These are phyloP conservation scores for Pseudogymnoascus sp. DNA, from an alignment of 2,329 filamentous ascomycete species.

Conservation along the genomic window DNA sequence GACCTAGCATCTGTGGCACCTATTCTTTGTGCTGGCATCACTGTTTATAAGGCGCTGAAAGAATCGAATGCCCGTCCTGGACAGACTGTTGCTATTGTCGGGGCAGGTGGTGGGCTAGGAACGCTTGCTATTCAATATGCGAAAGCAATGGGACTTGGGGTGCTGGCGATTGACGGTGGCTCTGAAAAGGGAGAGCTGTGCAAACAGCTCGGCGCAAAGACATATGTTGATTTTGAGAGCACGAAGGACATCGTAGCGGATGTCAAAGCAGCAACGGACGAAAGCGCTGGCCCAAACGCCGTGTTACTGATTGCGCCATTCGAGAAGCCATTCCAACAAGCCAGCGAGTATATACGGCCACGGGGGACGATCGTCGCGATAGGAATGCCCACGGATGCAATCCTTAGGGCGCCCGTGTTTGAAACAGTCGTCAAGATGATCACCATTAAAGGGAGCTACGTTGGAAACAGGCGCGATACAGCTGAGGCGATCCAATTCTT, in stretches of 20 bases:
- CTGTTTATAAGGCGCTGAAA: slow-evolving; percentile 87
- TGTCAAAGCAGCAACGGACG: slow-evolving; percentile 71
- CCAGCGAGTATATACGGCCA: slow-evolving; percentile 70
- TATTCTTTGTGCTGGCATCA: slow-evolving; percentile 77
- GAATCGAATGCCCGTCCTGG: slow-evolving; percentile 69
- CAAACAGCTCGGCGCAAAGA: slow-evolving; percentile 59
- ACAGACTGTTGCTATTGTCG: slow-evolving; percentile 75
- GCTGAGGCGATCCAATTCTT: slow-evolving; percentile 89
- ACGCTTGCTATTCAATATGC: slow-evolving; percentile 79
- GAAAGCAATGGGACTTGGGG: slow-evolving; percentile 76
- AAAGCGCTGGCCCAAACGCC: slow-evolving; percentile 78
- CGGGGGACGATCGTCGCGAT: slow-evolving; percentile 81
- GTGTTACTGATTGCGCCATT: slow-evolving; percentile 78
- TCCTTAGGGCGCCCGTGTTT: slow-evolving; percentile 77
- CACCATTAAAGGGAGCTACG: slow-evolving; percentile 85
- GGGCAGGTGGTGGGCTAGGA: slow-evolving; percentile 77
- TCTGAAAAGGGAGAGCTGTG: slow-evolving; percentile 71
- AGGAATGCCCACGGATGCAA: slow-evolving; percentile 74
- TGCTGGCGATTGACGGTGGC: slow-evolving; percentile 76
- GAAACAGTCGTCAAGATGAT: slow-evolving; percentile 86
- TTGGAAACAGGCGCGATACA: slow-evolving; percentile 83
- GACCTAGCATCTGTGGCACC: slow-evolving; percentile 71
- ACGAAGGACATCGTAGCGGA: slow-evolving; percentile 73
- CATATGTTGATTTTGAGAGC: slow-evolving; percentile 73
- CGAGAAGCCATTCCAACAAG: slow-evolving; percentile 95